Base-by-base conservation (phyloP, 305 asterid species). In the Striga hermonthica region DNA sequence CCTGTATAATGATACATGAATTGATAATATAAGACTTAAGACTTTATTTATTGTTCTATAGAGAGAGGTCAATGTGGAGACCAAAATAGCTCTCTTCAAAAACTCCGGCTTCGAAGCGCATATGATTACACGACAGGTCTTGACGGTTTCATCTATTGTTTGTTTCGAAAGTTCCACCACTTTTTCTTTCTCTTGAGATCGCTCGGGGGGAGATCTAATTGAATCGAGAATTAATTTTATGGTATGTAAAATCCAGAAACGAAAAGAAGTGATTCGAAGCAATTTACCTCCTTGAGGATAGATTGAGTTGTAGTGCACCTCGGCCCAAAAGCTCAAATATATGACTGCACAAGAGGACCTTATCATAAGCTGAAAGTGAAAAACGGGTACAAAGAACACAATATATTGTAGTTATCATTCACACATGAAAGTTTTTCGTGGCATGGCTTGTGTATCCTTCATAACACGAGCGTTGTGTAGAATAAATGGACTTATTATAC, bases 281-380 rank as follows among this genome's bases (percentile, higher is more conserved):
- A 43, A 7, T 64, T 55, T 83, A 92, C 98, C 98, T 87, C 88
- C 93, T 43, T 73, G 82, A 13, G 97, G 97, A 75, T 92, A 89
- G 70, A 92, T 86, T 8, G 98, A 89, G 88, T 92, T 89, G 84
- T 92, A 92, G 76, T 92, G 98, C 39, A 92, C 98, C 83, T 92
- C 98, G 4, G 98, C 97, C 98, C 98, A 92, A 72, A 92, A 92
- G 72, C 98, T 92, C 81, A 92, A 74, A 71, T 76, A 80, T 49
- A 89, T 80, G 52, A 83, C 98, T 92, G 91, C 82, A 77, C 16
- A 60, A 45, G 52, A 39, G 60, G 12, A 22, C 31, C 31, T 0
- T 22, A 22, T 22, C 31, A 2, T 22, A 22, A 22, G 31, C 31
- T 2, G 31, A 22, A 22, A 22, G 31, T 22, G 31, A 22, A 22